These are phyloP conservation scores for Eremochloa ophiuroides DNA, from an alignment of 176 grass and related monocot genomes.

Conservation along the genomic window DNA sequence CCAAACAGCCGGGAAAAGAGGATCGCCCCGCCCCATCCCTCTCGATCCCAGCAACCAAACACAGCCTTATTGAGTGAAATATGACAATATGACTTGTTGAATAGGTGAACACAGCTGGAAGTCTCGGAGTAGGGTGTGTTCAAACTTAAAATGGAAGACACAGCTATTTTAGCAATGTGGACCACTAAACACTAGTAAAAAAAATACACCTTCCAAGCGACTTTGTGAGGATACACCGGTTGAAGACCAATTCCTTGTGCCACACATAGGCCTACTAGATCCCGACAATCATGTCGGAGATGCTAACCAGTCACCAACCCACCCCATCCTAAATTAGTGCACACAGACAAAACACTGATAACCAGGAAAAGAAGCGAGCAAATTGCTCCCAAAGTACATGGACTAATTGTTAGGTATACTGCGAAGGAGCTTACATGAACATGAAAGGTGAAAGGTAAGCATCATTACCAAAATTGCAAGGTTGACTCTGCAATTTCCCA, in stretches of 20 bases:
- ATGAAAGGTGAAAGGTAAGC: not conserved
- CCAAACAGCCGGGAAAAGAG: no score
- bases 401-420: not conserved
- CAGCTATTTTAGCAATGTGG: not conserved
- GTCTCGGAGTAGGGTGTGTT: not conserved
- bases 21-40: no score
- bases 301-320: not conserved
- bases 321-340: constrained; percentile 5
- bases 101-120: constrained; percentile 5
- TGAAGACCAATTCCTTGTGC: not conserved
- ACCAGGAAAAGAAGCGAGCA: not conserved
- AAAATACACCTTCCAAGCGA: not conserved
- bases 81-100: not conserved
- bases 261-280: not conserved
- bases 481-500: constrained; percentile 98
- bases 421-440: not conserved
- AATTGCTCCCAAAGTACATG: not conserved
- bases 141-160: not conserved
- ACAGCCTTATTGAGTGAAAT: no score
- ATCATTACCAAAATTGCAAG: constrained; percentile 84
- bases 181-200: not conserved
- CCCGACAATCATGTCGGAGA: not conserved
- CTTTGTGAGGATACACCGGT: not conserved
- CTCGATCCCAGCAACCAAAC: no score
- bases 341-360: not conserved